A percentile compares a stretch with the other conserved stretches of the same genome.
Evolutionary conservation across 345 rosid genomes (phyloP).

Genomic region (Eucalyptus polybractea): DNA sequence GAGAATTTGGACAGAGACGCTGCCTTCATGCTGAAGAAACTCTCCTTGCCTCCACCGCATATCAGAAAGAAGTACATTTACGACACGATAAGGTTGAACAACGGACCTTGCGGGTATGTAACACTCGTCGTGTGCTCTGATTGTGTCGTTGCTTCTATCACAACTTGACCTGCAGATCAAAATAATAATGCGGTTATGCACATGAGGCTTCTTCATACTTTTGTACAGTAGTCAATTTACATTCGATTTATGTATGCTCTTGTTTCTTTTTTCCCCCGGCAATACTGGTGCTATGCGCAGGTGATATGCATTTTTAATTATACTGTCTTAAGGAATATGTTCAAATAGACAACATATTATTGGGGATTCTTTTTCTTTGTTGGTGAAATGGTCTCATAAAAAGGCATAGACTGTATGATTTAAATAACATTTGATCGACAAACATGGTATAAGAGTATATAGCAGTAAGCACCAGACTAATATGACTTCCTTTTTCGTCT

Average conservation of each 20-base stretch:
- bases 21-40: not conserved
- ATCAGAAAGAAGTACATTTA: constrained; percentile 23
- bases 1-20: not conserved
- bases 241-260: not conserved
- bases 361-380: not conserved
- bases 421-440: not conserved
- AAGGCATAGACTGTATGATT: not conserved
- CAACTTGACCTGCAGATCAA: not conserved
- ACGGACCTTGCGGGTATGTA: not conserved
- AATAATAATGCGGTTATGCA: not conserved
- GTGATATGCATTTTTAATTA: too few species aligned
- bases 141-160: constrained; percentile 43
- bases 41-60: constrained; percentile 16
- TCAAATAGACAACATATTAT: too few species aligned
- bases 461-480: not conserved
- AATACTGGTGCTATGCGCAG: not conserved
- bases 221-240: not conserved
- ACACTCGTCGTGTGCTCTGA: constrained; percentile 61
- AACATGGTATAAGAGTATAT: not conserved
- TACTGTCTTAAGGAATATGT: too few species aligned
- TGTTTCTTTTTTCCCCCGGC: not conserved
- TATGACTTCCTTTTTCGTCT: not conserved
- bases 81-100: not conserved
- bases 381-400: not conserved
- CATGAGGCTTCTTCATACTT: not conserved